Conservation (phyloP, 2,329 filamentous ascomycete genomes). For the Pseudocercospora fuligena region DNA sequence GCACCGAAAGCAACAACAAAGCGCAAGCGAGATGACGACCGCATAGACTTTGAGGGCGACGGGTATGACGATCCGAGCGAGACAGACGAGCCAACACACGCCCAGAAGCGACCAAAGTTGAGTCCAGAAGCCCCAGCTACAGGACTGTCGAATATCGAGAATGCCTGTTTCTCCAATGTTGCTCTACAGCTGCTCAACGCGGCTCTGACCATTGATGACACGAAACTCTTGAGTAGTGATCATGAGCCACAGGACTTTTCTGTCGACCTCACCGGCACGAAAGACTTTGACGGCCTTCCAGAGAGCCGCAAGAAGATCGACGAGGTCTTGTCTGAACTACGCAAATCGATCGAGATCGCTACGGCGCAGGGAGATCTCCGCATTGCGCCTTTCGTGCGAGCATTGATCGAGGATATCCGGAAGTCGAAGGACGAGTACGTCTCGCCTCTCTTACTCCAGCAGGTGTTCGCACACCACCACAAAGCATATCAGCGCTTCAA, state of each 20-base stretch:
- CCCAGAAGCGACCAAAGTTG: not conserved
- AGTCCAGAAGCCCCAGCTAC: not conserved
- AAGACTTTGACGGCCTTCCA: not conserved
- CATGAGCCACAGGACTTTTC: not conserved
- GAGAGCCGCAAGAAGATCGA: not conserved
- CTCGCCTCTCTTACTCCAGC: constrained; percentile 24
- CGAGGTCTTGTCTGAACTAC: not conserved
- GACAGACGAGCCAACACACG: not conserved
- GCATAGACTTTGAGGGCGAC: not conserved
- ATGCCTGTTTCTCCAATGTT: constrained; percentile 30
- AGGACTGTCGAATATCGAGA: constrained; percentile 23
- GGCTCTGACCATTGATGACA: constrained; percentile 14
- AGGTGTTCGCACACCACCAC: constrained; percentile 22
- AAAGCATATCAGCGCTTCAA: not conserved
- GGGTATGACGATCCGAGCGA: not conserved
- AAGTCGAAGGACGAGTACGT: not conserved
- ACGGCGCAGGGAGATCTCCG: not conserved
- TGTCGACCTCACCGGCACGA: not conserved
- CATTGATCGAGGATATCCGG: not conserved
- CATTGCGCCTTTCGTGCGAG: not conserved
- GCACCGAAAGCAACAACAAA: not conserved
- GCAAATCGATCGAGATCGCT: not conserved
- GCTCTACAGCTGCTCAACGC: constrained; percentile 27
- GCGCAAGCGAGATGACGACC: not conserved
- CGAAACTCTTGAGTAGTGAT: constrained; percentile 5